Base-by-base conservation (phyloP, 1,139 yeast species). In the Candida frijolesensis region DNA sequence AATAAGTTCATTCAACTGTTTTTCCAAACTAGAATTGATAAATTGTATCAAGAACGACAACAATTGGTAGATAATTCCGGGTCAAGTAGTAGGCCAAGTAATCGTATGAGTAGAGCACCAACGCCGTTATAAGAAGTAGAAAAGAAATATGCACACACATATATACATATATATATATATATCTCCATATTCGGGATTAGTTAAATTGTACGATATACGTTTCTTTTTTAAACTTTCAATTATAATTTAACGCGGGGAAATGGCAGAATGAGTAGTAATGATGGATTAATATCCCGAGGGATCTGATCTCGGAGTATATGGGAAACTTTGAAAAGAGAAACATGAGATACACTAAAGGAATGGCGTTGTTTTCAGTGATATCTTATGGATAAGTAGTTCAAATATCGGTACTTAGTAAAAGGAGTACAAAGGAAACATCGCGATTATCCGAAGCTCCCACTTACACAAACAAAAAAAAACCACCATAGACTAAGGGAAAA, bases 31-130 rank as follows among this genome's bases (percentile, higher is more conserved):
- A 72, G 70, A 51, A 60, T 80, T 38, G 80, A 76, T 43, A 64
- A 62, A 44, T 55, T 76, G 16, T 66, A 73, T 34, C 72, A 68
- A 52, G 82, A 79, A 57, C 64, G 80, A 46, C 73, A 66, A 40
- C 52, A 58, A 14, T 56, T 70, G 34, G 53, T 74, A 52, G 79
- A 74, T 32, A 56, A 57, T 27, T 60, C 66, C 3, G 61, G 66
- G 11, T 63, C 76, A 3, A 61, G 61, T 45, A 64, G 69, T 47
- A 58, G 79, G 42, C 68, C 71, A n/a, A 68, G 63, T 47, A 72
- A 68, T 54, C 60, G 78, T 45, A 63, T 70, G 11, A 74, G 78
- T 55, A 58, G 79, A 45, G 74, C 74, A 3, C 56, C 76, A 1
- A 75, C 80, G 0, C 80, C 80, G 7, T 60, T 67, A 49, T 65